Conservation (phyloP, 495 filamentous ascomycete genomes). For the Elaphomyces granulatus region DNA sequence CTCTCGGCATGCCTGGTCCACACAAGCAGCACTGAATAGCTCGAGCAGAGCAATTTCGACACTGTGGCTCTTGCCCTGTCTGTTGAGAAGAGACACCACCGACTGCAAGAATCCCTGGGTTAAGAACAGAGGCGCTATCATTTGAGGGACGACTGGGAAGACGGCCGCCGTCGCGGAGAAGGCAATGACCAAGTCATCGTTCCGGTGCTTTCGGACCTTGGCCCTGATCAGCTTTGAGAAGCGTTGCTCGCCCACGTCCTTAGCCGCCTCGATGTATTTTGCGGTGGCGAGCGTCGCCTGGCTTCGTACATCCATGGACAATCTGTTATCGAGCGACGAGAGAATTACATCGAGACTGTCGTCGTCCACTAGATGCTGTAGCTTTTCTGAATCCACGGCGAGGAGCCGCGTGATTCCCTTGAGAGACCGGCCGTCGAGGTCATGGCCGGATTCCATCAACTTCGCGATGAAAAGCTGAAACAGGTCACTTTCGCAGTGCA, state of each 20-base stretch:
- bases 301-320: constrained; percentile 48
- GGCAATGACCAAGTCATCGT: constrained; percentile 51
- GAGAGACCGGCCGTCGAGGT: constrained; percentile 43
- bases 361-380: constrained; percentile 56
- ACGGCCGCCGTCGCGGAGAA: constrained; percentile 79
- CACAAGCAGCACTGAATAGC: constrained; percentile 79
- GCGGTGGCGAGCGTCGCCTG: constrained; percentile 64
- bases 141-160: constrained; percentile 66
- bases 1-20: constrained; percentile 62
- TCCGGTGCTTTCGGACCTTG: constrained; percentile 35
- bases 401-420: constrained; percentile 49
- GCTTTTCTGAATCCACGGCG: constrained; percentile 38
- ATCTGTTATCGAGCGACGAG: constrained; percentile 59
- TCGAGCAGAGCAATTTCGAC: constrained; percentile 74
- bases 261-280: constrained; percentile 65
- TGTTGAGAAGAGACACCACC: constrained; percentile 54
- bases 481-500: constrained; percentile 41
- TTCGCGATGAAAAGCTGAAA: constrained; percentile 53
- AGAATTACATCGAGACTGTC: constrained; percentile 71
- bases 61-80: constrained; percentile 57
- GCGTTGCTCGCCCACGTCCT: constrained; percentile 46
- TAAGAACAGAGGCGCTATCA: constrained; percentile 61
- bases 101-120: constrained; percentile 64
- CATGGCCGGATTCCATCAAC: constrained; percentile 46
- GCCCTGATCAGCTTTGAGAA: constrained; percentile 52